A percentile compares a stretch with the other conserved stretches of the same genome.
Conservation (phyloP, 129 eudicot species). For the Oenanthe sinensis region DNA sequence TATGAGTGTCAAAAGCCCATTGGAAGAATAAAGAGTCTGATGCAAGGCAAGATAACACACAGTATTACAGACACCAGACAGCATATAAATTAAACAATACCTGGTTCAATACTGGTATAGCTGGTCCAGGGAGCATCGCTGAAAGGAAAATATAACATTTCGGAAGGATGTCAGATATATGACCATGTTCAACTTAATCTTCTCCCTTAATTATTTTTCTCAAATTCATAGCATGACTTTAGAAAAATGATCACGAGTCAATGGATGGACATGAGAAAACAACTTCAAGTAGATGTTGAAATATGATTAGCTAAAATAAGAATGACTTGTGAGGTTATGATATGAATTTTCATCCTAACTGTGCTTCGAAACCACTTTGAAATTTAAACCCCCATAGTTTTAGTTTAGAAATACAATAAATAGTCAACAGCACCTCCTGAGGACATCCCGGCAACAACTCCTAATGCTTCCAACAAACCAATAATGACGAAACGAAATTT, state of each 20-base stretch:
- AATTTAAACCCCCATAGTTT: neutral
- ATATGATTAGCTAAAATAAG: neutral
- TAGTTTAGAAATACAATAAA: neutral
- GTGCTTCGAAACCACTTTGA: neutral
- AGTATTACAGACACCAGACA: neutral
- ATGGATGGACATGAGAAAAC: neutral
- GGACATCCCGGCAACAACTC: constrained; percentile 72
- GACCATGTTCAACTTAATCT: neutral
- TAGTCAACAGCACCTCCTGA: constrained; percentile 59
- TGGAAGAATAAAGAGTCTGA: neutral
- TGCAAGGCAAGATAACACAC: neutral
- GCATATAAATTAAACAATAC: constrained; percentile 22
- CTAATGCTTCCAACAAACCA: constrained; percentile 88
- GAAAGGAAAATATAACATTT: constrained; percentile 31
- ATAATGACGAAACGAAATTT: constrained; percentile 63
- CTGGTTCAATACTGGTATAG: constrained; percentile 84
- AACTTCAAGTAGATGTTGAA: neutral
- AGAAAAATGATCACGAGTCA: constrained; percentile 9
- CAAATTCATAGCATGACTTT: neutral
- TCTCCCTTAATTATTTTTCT: neutral
- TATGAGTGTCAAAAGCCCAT: neutral
- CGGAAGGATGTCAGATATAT: constrained; percentile 5
- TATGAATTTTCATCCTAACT: neutral
- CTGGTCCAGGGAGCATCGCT: constrained; percentile 99
- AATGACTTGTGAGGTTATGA: neutral